phyloP scores from a whole-genome alignment of 768 basidiomycete species.

The Candolleomyces aberdarensis region DNA sequence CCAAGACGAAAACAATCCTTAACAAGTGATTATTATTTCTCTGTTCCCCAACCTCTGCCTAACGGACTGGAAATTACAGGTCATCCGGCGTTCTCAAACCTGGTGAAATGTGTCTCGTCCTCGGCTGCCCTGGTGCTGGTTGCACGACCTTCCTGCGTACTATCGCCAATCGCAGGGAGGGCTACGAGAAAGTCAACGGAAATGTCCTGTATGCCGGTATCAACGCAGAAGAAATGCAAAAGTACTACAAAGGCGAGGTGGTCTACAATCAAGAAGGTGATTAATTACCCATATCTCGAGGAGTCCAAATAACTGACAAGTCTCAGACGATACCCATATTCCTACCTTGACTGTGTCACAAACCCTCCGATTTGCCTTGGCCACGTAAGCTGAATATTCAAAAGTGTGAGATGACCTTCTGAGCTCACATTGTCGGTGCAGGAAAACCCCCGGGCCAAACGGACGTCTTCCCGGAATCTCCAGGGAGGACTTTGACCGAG shows the following conservation, averaged over 20 bases:
- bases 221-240: conserved; percentile 68
- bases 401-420: background rate
- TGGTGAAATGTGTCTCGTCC: conserved; percentile 86
- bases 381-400: conserved; percentile 34
- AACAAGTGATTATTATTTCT: conserved; percentile 42
- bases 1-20: conserved; percentile 49
- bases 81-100: conserved; percentile 69
- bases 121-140: conserved; percentile 81
- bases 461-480: conserved; percentile 67
- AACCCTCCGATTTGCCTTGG: conserved; percentile 73
- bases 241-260: conserved; percentile 75
- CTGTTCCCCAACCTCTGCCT: background rate
- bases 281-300: background rate
- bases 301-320: background rate
- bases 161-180: conserved; percentile 75
- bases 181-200: conserved; percentile 61
- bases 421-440: conserved; percentile 11
- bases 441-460: conserved; percentile 70
- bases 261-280: conserved; percentile 75
- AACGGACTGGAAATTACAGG: conserved; percentile 23
- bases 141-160: conserved; percentile 85
- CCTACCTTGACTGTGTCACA: conserved; percentile 80
- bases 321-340: conserved; percentile 70
- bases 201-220: conserved; percentile 82
- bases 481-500: conserved; percentile 51